Evolutionary conservation across 202 grass and related monocot species (phyloP).

Genomic region (Panicum virgatum): DNA sequence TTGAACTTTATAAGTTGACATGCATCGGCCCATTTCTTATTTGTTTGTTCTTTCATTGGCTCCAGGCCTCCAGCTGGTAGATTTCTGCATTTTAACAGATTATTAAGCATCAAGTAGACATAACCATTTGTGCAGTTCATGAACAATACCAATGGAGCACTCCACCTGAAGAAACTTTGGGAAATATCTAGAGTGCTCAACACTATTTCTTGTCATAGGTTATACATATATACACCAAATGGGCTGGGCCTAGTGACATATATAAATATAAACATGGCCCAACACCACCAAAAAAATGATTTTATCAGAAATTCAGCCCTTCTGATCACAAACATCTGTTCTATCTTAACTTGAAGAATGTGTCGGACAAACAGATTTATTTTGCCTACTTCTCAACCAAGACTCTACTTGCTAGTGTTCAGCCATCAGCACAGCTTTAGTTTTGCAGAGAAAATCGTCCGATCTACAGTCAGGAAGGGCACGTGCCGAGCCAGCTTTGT

Average conservation of each 20-base stretch:
- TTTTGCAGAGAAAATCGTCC: background rate
- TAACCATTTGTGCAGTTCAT: background rate
- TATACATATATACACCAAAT: no score
- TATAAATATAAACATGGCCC: no score
- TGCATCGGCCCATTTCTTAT: no score
- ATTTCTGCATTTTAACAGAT: background rate
- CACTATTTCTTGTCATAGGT: no score
- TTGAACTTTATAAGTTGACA: no score
- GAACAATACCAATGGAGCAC: background rate
- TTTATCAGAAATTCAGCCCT: background rate
- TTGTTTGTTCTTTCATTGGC: no score
- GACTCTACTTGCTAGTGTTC: background rate
- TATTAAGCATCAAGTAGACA: background rate
- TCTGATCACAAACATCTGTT: background rate
- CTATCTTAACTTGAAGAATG: background rate
- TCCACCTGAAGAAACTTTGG: no score
- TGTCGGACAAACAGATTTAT: background rate
- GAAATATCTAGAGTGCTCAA: no score
- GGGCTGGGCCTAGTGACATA: no score
- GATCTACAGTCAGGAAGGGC: background rate
- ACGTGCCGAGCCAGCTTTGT: slow-evolving; percentile 22
- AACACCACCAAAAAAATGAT: no score
- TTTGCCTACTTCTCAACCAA: background rate
- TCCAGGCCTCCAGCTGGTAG: no score
- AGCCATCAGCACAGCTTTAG: background rate